phyloP scores from a whole-genome alignment of 495 filamentous ascomycete genomes.

The Pseudomonodictys pantanalensis region DNA sequence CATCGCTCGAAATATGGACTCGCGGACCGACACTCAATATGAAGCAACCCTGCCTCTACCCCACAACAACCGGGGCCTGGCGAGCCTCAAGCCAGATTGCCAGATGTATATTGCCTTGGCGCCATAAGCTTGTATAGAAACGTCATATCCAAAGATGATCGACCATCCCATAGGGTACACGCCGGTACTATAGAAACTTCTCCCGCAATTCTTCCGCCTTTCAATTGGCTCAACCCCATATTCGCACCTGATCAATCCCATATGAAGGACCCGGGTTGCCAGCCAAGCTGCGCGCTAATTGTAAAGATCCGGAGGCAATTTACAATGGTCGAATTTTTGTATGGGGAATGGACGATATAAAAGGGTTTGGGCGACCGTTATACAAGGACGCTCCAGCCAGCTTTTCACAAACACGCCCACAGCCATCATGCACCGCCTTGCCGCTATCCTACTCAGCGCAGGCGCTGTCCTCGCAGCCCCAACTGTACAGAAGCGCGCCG shows the following conservation, averaged over 20 bases:
- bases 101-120: conserved; percentile 21
- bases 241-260: conserved; percentile 8
- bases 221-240: conserved; percentile 15
- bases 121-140: conserved; percentile 17
- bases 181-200: conserved; percentile 23
- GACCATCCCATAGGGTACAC: background rate
- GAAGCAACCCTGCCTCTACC: background rate
- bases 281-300: background rate
- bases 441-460: conserved; percentile 9
- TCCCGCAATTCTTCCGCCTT: conserved; percentile 14
- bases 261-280: background rate
- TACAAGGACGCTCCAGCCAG: conserved; percentile 7
- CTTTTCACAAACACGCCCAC: background rate
- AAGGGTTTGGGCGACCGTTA: background rate
- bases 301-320: background rate
- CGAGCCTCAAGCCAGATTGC: conserved; percentile 22
- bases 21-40: conserved; percentile 10
- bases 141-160: conserved; percentile 11
- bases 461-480: conserved; percentile 15
- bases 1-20: too few species aligned
- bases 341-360: background rate
- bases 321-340: background rate
- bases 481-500: background rate
- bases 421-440: conserved; percentile 14
- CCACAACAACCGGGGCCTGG: background rate